These are phyloP conservation scores for Ustilaginoidea virens DNA, from an alignment of 2,329 filamentous ascomycete genomes.

Conservation along the genomic window DNA sequence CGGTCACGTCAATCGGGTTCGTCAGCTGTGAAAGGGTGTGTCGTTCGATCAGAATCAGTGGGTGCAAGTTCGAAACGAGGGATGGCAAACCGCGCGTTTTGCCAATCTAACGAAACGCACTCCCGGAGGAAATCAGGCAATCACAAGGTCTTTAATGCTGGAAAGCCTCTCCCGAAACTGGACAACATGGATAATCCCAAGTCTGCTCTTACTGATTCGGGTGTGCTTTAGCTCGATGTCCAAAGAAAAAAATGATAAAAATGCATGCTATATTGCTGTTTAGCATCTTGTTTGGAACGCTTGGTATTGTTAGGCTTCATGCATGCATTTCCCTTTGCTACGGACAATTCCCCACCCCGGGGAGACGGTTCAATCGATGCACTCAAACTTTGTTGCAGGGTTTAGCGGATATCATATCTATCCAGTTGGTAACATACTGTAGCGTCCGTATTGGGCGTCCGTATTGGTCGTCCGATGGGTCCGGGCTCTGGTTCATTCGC, in stretches of 20 bases:
- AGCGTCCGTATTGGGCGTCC: slow-evolving; percentile 20
- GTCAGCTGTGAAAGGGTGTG: slow-evolving; percentile 1
- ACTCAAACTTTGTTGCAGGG: slow-evolving; percentile 16
- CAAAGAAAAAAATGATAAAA: no score
- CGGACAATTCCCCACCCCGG: no score
- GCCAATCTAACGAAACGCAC: neutral
- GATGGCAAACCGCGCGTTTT: neutral
- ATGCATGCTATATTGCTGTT: no score
- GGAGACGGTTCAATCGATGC: neutral
- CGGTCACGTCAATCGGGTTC: neutral
- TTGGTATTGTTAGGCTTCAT: no score
- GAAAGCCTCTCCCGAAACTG: slow-evolving; percentile 1
- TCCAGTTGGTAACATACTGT: slow-evolving; percentile 20
- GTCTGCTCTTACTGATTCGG: neutral
- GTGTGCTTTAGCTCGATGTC: slow-evolving; percentile 1
- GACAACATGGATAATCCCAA: slow-evolving; percentile 1
- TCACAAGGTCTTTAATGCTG: slow-evolving; percentile 1
- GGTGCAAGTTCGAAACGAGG: neutral
- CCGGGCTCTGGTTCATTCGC: slow-evolving; percentile 16
- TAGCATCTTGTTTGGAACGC: no score
- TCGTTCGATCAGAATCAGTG: neutral
- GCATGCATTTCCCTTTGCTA: no score
- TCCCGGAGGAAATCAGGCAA: neutral
- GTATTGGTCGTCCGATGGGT: slow-evolving; percentile 5
- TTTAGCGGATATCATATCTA: slow-evolving; percentile 23